A percentile compares a stretch with the other conserved stretches of the same genome.
Evolutionary conservation across 805 yeast genomes (phyloP).

Genomic region (Starmera amethionina): DNA sequence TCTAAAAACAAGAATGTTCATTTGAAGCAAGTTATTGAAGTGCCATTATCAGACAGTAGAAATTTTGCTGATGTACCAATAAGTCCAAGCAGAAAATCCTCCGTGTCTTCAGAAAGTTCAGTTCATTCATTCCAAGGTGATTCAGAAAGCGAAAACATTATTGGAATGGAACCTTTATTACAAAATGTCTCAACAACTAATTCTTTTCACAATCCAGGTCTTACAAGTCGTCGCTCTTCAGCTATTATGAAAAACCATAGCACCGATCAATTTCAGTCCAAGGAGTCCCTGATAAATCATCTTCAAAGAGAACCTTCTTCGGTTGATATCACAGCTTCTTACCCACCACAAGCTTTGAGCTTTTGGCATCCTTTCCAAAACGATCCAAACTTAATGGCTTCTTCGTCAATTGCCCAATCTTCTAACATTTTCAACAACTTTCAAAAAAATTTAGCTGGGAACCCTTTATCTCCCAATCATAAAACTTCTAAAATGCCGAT

Average conservation of each 20-base stretch:
- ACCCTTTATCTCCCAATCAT: too few relatives aligned
- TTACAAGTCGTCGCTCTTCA: neutral
- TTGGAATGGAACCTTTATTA: conserved; percentile 20
- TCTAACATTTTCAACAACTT: conserved; percentile 9
- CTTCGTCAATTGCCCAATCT: too few relatives aligned
- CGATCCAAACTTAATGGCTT: conserved; percentile 2
- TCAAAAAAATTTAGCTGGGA: conserved; percentile 3
- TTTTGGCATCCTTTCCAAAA: conserved; percentile 19
- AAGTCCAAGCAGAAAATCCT: neutral
- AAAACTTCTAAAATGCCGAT: too few relatives aligned
- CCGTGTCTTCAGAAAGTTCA: conserved; percentile 7
- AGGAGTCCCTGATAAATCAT: conserved; percentile 15
- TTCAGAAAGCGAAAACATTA: conserved; percentile 5
- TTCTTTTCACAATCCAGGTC: too few relatives aligned
- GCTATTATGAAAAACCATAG: conserved; percentile 2
- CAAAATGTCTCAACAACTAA: conserved; percentile 4
- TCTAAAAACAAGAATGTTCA: neutral
- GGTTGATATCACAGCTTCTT: conserved; percentile 28
- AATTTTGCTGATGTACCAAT: too few relatives aligned
- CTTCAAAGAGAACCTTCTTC: conserved; percentile 20
- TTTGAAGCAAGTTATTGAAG: neutral
- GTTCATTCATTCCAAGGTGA: neutral
- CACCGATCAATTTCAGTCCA: conserved; percentile 17
- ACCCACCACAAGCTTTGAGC: conserved; percentile 11
- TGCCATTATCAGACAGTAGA: too few relatives aligned